These are phyloP conservation scores for Vachellia collinsii DNA, from an alignment of 306 rosid genomes.

Conservation along the genomic window DNA sequence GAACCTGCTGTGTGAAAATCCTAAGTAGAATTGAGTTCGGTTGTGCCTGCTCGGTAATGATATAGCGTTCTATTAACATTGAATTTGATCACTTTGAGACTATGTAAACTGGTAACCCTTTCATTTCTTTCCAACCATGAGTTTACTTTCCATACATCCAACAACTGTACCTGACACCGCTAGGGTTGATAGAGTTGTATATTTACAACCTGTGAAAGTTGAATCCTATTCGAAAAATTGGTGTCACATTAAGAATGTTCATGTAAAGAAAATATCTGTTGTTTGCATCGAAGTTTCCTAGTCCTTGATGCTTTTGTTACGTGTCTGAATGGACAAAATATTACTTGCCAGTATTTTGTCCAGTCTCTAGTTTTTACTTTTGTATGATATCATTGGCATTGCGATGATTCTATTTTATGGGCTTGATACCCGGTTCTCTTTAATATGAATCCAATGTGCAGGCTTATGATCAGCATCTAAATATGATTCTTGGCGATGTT, in stretches of 20 bases:
- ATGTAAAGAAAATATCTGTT: not conserved
- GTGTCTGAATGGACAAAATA: not conserved
- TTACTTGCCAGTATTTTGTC: not conserved
- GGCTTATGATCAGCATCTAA: constrained; percentile 99
- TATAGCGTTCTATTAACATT: not conserved
- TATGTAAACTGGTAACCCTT: not conserved
- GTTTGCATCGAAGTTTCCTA: constrained; percentile 3
- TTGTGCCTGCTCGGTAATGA: not conserved
- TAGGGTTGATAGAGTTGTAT: constrained; percentile 1
- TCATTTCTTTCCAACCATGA: not conserved
- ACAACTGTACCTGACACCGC: not conserved
- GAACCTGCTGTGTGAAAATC: not conserved
- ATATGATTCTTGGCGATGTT: constrained; percentile 99
- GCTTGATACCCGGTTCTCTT: not conserved
- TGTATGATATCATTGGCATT: not conserved
- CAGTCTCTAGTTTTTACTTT: constrained; percentile 20
- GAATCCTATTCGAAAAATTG: not conserved
- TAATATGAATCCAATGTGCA: constrained; percentile 42
- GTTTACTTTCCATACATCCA: constrained; percentile 6
- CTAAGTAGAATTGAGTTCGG: not conserved
- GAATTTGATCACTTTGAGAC: constrained; percentile 3
- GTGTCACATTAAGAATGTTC: constrained; percentile 3
- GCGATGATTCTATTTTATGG: not conserved
- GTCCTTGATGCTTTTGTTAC: not conserved
- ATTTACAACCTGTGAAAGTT: not conserved